phyloP scores from a whole-genome alignment of 768 basidiomycete genomes.

The Gelatoporia subvermispora region DNA sequence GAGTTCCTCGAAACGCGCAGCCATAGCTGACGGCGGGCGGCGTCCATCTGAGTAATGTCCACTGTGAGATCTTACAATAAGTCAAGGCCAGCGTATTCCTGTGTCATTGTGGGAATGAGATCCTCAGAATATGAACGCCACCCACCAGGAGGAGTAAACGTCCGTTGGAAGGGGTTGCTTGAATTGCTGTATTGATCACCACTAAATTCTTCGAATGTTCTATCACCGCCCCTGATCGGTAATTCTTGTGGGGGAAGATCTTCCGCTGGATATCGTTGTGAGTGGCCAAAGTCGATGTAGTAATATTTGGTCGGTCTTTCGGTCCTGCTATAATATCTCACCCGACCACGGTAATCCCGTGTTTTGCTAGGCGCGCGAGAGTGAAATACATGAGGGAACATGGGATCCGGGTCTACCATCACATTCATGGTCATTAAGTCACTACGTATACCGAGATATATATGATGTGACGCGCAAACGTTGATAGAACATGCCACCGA shows the following conservation, averaged over 20 bases:
- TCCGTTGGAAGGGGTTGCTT: too few relatives aligned
- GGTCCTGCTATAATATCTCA: slow-evolving; percentile 23
- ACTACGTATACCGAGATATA: too few relatives aligned
- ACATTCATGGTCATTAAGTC: slow-evolving; percentile 4
- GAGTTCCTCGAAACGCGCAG: slow-evolving; percentile 22
- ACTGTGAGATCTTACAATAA: slow-evolving; percentile 26
- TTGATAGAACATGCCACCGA: too few relatives aligned
- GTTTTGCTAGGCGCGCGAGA: slow-evolving; percentile 14
- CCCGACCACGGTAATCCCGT: slow-evolving; percentile 12
- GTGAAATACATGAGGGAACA: slow-evolving; percentile 6
- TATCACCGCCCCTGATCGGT: slow-evolving; percentile 37
- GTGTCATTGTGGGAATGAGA: too few relatives aligned
- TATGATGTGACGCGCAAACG: background rate
- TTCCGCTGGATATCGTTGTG: slow-evolving; percentile 23
- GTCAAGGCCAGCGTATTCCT: slow-evolving; percentile 22
- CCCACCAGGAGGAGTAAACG: too few relatives aligned
- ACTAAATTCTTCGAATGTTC: slow-evolving; percentile 14
- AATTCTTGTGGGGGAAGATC: slow-evolving; percentile 21
- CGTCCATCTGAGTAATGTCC: slow-evolving; percentile 30
- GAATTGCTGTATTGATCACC: too few relatives aligned
- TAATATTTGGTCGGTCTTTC: slow-evolving; percentile 26
- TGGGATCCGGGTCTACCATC: slow-evolving; percentile 7
- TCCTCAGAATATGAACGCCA: too few relatives aligned
- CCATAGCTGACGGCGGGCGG: slow-evolving; percentile 26
- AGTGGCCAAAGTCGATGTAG: slow-evolving; percentile 34